Percentiles rank a stretch among this genome's conserved stretches.
Evolutionary conservation across 352 stramenopile species (phyloP).

Genomic region (Globisporangium megalacanthum): DNA sequence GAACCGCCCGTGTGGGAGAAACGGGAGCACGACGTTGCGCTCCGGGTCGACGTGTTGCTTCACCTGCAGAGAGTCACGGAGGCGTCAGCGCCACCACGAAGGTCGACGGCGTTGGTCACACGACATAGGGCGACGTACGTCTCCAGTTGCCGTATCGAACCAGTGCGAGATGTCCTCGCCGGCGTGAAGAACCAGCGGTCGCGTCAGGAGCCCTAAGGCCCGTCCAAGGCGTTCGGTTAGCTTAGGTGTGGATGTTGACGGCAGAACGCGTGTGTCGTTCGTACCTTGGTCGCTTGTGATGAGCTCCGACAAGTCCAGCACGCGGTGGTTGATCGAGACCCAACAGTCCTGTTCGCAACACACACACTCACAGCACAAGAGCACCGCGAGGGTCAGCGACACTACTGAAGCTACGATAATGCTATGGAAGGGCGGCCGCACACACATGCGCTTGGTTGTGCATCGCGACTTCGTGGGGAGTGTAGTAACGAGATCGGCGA

Average conservation of each 20-base stretch:
- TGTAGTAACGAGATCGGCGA: slow-evolving; percentile 49
- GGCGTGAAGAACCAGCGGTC: slow-evolving; percentile 78
- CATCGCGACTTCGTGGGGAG: slow-evolving; percentile 60
- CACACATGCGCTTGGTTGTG: slow-evolving; percentile 81
- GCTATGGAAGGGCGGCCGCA: background rate
- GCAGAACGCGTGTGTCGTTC: background rate
- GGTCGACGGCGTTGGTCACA: background rate
- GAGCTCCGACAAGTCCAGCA: slow-evolving; percentile 81
- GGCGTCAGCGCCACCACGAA: too few relatives aligned
- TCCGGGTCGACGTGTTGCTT: slow-evolving; percentile 77
- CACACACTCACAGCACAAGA: background rate
- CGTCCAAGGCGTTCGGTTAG: too few relatives aligned
- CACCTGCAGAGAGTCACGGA: slow-evolving; percentile 25
- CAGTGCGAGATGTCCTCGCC: slow-evolving; percentile 90
- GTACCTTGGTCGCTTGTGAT: slow-evolving; percentile 58
- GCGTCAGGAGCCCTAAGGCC: slow-evolving; percentile 51
- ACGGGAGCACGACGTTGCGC: slow-evolving; percentile 70
- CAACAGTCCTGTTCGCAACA: slow-evolving; percentile 54
- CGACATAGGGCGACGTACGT: slow-evolving; percentile 27
- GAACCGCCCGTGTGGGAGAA: slow-evolving; percentile 81
- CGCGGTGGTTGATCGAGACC: slow-evolving; percentile 66
- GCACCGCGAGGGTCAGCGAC: too few relatives aligned
- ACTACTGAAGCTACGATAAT: too few relatives aligned
- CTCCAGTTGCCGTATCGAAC: slow-evolving; percentile 75
- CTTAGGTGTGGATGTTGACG: too few relatives aligned